A percentile compares a stretch with the other conserved stretches of the same genome.
Conservation (phyloP, 2,329 filamentous ascomycete genomes). For the Trichoderma pleuroti region DNA sequence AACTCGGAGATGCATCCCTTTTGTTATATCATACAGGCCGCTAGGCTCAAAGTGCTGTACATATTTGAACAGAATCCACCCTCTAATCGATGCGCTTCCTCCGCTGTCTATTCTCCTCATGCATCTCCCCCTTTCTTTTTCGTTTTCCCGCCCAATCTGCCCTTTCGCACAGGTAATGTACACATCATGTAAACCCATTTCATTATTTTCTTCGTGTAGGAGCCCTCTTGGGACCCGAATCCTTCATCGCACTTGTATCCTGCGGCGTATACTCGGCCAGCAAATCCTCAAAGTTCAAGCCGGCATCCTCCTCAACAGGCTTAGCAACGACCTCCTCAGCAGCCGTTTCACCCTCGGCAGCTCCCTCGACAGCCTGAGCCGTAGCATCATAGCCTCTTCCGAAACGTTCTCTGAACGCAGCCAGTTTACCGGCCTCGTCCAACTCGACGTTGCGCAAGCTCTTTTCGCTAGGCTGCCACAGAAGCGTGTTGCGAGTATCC, state of each 20-base stretch:
- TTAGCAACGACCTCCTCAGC: slow-evolving; percentile 23
- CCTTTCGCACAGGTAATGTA: background rate
- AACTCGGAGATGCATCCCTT: slow-evolving; percentile 26
- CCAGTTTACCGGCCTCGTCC: slow-evolving; percentile 87
- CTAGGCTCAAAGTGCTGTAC: slow-evolving; percentile 24
- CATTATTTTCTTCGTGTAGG: slow-evolving; percentile 47
- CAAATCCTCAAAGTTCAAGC: slow-evolving; percentile 43
- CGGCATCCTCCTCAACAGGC: slow-evolving; percentile 25
- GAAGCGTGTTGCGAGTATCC: slow-evolving; percentile 81
- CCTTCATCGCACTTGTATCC: slow-evolving; percentile 35
- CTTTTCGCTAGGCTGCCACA: slow-evolving; percentile 86
- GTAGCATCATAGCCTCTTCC: slow-evolving; percentile 75
- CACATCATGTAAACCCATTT: background rate
- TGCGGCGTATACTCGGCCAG: slow-evolving; percentile 48
- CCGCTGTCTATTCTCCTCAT: background rate
- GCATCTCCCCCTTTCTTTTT: background rate
- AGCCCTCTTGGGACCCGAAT: slow-evolving; percentile 41
- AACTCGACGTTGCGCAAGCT: slow-evolving; percentile 85
- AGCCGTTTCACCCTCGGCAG: slow-evolving; percentile 23
- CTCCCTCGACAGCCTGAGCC: slow-evolving; percentile 30
- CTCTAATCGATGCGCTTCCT: slow-evolving; percentile 10
- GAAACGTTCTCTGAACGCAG: slow-evolving; percentile 80
- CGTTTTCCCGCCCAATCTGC: slow-evolving; percentile 20
- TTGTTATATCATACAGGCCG: slow-evolving; percentile 37
- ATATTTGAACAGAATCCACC: slow-evolving; percentile 20